Base-by-base conservation (phyloP, 805 yeast genomes). In the Ogataea naganishii region DNA sequence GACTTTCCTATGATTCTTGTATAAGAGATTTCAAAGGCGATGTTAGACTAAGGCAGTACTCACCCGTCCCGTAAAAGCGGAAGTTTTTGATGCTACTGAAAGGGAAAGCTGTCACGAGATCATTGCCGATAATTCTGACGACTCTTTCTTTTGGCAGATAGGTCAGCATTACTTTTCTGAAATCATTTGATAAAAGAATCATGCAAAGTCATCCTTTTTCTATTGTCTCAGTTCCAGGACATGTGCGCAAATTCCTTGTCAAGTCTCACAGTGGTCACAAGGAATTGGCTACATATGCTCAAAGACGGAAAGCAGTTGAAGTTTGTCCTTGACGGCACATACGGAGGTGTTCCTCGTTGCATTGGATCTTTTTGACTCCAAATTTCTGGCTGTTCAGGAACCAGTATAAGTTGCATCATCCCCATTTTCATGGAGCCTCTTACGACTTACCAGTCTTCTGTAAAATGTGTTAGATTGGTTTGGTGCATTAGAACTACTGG, bases 171-270 rank as follows among this genome's bases (percentile, higher is more conserved):
- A 70, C 5, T 69, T 56, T 38, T n/a, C 46, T 72, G 14, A 56
- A 76, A 40, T 66, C 68, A 33, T 51, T 54, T 3, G 72, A 68
- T 2, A 37, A 56, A 11, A 52, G 60, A 23, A 49, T 69, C 14
- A 39, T 69, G 14, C 75, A 72, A 36, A 69, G 63, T 37, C 80
- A 72, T 47, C 79, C 79, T 9, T 72, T 72, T 41, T 69, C 77
- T 1, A 62, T 71, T 7, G 37, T 65, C 17, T 60, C 67, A 4
- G 38, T 54, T 16, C 23, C 33, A 3, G 18, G 21, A 5, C 38
- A 44, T 6, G 55, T 56, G 9, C 43, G 71, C 49, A 64, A 60
- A 38, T 53, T 72, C 23, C 46, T 72, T 6, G 53, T 72, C 4
- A 56, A 63, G 18, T 65, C 73, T 0, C 57, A 60, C 33, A 49